phyloP scores from a whole-genome alignment of 2,329 filamentous ascomycete genomes.

The Dactylella cylindrospora region DNA sequence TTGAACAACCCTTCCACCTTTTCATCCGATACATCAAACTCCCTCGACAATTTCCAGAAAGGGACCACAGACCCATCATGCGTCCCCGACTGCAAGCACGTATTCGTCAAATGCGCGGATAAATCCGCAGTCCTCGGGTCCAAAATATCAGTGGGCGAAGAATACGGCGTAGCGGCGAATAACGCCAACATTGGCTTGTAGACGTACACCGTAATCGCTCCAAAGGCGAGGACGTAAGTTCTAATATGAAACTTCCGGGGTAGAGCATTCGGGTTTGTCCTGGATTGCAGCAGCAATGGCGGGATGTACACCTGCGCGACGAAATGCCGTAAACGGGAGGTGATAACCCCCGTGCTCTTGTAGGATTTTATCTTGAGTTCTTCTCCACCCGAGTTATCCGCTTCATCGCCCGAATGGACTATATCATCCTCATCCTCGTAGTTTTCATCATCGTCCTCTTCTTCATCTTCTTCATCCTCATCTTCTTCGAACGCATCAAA shows the following conservation, averaged over 20 bases:
- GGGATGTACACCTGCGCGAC: slow-evolving; percentile 94
- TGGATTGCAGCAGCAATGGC: slow-evolving; percentile 68
- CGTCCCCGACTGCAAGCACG: slow-evolving; percentile 73
- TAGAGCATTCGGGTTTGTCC: slow-evolving; percentile 55
- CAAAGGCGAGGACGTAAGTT: slow-evolving; percentile 81
- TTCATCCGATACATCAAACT: slow-evolving; percentile 48
- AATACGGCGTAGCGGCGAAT: slow-evolving; percentile 76
- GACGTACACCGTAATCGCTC: slow-evolving; percentile 77
- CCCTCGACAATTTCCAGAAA: slow-evolving; percentile 68
- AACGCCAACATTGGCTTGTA: slow-evolving; percentile 90
- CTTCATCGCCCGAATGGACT: slow-evolving; percentile 29
- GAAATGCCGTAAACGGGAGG: slow-evolving; percentile 92
- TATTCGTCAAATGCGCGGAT: slow-evolving; percentile 85
- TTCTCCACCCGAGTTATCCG: slow-evolving; percentile 3
- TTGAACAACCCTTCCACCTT: slow-evolving; percentile 66
- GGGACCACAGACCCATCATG: slow-evolving; percentile 67
- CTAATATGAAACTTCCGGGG: slow-evolving; percentile 91
- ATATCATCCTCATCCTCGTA: slow-evolving; percentile 53
- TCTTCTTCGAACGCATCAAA: slow-evolving; percentile 89
- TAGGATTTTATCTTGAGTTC: slow-evolving; percentile 46
- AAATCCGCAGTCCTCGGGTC: slow-evolving; percentile 55
- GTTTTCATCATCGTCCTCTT: slow-evolving; percentile 56
- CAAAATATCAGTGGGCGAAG: slow-evolving; percentile 56
- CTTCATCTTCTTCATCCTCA: slow-evolving; percentile 65
- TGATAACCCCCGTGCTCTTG: slow-evolving; percentile 64